phyloP scores from a whole-genome alignment of 2,329 filamentous ascomycete genomes.

The Scorias spongiosa region DNA sequence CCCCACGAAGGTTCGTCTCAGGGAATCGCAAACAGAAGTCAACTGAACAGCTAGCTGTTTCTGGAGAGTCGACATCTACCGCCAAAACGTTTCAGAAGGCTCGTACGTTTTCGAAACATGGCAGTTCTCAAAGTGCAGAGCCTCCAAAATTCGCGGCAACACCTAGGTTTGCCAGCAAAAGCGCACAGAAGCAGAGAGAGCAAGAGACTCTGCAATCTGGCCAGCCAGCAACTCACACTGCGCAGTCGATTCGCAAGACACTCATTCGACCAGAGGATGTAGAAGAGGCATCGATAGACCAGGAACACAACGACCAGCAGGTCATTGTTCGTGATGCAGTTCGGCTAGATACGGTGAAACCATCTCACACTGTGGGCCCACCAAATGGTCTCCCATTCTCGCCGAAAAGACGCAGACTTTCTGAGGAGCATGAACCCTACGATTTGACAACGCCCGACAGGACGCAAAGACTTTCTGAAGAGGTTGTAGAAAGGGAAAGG shows the following conservation, averaged over 20 bases:
- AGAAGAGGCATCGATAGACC: constrained; percentile 8
- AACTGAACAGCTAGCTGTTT: too few species aligned
- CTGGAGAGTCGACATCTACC: too few species aligned
- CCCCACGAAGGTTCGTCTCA: constrained; percentile 14
- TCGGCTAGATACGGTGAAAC: too few species aligned
- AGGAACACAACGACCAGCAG: constrained; percentile 1
- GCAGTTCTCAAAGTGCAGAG: too few species aligned
- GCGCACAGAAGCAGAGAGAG: constrained; percentile 3
- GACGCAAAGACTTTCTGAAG: too few species aligned
- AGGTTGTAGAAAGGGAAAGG: too few species aligned
- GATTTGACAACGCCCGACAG: too few species aligned
- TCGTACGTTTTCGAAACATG: too few species aligned
- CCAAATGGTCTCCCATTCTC: constrained; percentile 10
- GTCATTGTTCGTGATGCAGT: too few species aligned
- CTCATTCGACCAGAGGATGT: constrained; percentile 11
- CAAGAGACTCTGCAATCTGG: constrained; percentile 1
- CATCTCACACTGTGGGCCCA: too few species aligned
- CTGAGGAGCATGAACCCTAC: background rate
- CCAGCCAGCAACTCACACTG: constrained; percentile 5
- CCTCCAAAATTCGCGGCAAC: constrained; percentile 13
- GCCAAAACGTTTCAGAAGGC: too few species aligned
- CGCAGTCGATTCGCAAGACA: constrained; percentile 6
- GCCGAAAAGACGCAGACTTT: constrained; percentile 15
- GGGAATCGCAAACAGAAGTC: constrained; percentile 3
- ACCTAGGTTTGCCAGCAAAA: constrained; percentile 10